Evolutionary conservation across 768 basidiomycete genomes (phyloP).

Genomic region (Tephrocybe sp.): DNA sequence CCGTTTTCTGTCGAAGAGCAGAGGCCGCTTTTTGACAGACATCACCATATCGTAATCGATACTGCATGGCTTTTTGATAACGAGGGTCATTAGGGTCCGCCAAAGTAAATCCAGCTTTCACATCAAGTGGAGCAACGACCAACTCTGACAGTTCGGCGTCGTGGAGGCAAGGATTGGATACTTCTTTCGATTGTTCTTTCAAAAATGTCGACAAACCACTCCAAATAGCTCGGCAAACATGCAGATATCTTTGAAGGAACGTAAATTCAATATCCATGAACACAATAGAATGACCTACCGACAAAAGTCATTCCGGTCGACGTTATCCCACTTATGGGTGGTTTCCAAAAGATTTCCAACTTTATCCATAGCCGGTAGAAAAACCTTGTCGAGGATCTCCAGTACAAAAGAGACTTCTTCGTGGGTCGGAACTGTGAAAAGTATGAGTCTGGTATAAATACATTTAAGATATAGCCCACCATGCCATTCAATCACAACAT

Average conservation of each 20-base stretch:
- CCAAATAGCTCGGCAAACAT: constrained; percentile 75
- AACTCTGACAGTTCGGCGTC: constrained; percentile 72
- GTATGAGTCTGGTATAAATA: constrained; percentile 12
- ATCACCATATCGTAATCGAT: constrained; percentile 66
- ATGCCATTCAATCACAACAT: constrained; percentile 90
- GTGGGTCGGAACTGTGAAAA: constrained; percentile 48
- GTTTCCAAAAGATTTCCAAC: constrained; percentile 63
- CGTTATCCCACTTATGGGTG: constrained; percentile 60
- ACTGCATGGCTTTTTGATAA: constrained; percentile 60
- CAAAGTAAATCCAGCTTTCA: constrained; percentile 75
- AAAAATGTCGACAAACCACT: constrained; percentile 72
- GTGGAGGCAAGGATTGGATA: constrained; percentile 58
- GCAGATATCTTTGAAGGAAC: constrained; percentile 50
- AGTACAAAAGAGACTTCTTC: constrained; percentile 81
- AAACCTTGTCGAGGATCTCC: constrained; percentile 72
- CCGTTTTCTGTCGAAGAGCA: constrained; percentile 58
- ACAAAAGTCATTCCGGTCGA: constrained; percentile 81
- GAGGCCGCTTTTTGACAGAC: constrained; percentile 68
- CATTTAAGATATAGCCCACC: constrained; percentile 37
- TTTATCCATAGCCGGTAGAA: constrained; percentile 61
- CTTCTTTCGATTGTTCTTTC: constrained; percentile 56
- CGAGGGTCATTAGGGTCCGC: constrained; percentile 72
- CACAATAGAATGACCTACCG: constrained; percentile 42
- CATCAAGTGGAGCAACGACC: constrained; percentile 61
- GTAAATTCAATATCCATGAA: not conserved